Evolutionary conservation across 108 stramenopile species (phyloP).

Genomic region (Skeletonema costatum): DNA sequence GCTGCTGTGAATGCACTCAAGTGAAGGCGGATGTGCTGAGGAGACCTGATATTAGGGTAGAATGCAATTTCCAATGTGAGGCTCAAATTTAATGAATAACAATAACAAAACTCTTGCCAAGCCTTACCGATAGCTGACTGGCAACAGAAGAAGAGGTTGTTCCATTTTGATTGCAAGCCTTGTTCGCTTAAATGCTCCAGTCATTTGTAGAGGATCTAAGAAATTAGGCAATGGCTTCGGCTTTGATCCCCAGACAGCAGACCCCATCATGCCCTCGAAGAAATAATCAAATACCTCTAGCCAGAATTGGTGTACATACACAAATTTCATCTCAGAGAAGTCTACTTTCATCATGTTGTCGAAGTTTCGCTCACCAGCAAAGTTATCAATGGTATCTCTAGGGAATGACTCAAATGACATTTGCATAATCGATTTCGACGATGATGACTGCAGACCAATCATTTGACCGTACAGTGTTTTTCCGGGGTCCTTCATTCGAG

Average conservation of each 20-base stretch:
- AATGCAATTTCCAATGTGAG: not conserved
- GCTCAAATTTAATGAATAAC: not conserved
- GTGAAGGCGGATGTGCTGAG: conserved; percentile 56
- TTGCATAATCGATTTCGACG: conserved; percentile 3
- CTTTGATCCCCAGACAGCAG: conserved; percentile 68
- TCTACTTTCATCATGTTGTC: conserved; percentile 49
- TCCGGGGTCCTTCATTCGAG: conserved; percentile 58
- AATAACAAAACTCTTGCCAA: not conserved
- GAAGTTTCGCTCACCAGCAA: conserved; percentile 17
- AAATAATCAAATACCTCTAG: conserved; percentile 84
- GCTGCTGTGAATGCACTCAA: conserved; percentile 6
- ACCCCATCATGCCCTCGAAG: conserved; percentile 75
- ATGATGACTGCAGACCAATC: conserved; percentile 56
- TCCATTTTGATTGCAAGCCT: conserved; percentile 59
- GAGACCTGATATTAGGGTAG: conserved; percentile 22
- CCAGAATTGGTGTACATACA: conserved; percentile 78
- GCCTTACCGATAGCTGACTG: conserved; percentile 58
- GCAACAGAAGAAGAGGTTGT: conserved; percentile 69
- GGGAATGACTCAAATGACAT: conserved; percentile 49
- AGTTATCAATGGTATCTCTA: not conserved
- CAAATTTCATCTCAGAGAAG: conserved; percentile 78
- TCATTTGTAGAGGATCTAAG: not conserved
- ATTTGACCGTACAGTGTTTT: conserved; percentile 71
- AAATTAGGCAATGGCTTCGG: conserved; percentile 1
- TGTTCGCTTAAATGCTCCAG: conserved; percentile 12